Conservation (phyloP, 1,139 yeast species). For the Pichia sp. region DNA sequence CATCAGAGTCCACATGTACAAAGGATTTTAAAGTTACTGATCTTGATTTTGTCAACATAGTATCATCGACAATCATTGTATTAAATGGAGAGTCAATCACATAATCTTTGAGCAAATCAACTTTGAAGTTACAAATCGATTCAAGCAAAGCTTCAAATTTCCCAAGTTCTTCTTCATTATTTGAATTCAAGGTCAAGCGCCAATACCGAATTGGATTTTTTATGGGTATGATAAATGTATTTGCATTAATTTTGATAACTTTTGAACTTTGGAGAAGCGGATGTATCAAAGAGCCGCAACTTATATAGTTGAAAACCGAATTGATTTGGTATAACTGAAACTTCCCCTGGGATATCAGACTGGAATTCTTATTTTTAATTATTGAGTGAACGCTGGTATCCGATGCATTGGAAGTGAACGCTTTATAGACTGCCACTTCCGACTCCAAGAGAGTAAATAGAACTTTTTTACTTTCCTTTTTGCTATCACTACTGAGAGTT, state of each 20-base stretch:
- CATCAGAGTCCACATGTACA: conserved; percentile 26
- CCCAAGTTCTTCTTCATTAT: conserved; percentile 1
- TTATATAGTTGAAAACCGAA: conserved; percentile 31
- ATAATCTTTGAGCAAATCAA: conserved; percentile 5
- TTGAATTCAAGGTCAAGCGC: conserved; percentile 44
- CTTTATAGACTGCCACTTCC: conserved; percentile 12
- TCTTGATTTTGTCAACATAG: neutral
- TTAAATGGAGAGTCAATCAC: conserved; percentile 9
- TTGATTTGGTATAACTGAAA: conserved; percentile 59
- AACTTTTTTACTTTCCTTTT: neutral
- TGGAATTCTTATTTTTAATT: conserved; percentile 7
- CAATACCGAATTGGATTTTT: conserved; percentile 68
- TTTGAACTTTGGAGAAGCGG: conserved; percentile 59
- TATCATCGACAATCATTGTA: conserved; percentile 2
- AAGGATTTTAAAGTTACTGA: conserved; percentile 3
- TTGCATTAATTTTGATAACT: conserved; percentile 42
- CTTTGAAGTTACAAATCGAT: conserved; percentile 7
- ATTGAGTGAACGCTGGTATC: neutral
- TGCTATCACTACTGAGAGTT: too few species aligned
- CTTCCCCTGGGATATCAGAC: conserved; percentile 51
- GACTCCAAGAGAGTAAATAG: conserved; percentile 10
- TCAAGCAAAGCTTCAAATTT: conserved; percentile 5
- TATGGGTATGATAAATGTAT: conserved; percentile 55
- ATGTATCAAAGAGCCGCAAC: conserved; percentile 52
- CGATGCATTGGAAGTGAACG: neutral